phyloP scores from a whole-genome alignment of 1,284 basidiomycete species.

The Cutaneotrichosporon sp. region DNA sequence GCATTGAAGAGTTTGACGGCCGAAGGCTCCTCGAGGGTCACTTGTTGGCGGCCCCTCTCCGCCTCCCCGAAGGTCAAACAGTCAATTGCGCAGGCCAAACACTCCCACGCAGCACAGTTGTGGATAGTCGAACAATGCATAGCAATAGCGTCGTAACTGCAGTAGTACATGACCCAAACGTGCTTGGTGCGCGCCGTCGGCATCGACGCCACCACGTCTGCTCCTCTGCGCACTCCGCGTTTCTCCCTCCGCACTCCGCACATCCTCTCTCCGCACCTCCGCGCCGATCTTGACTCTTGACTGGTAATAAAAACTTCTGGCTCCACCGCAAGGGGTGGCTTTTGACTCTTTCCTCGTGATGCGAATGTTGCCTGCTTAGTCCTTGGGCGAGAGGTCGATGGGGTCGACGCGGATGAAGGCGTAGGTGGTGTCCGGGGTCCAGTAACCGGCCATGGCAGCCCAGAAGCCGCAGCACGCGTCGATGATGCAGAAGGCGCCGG shows the following conservation, averaged over 20 bases:
- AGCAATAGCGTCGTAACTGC: background rate
- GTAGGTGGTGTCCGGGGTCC: slow-evolving; percentile 25
- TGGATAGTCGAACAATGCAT: slow-evolving; percentile 1
- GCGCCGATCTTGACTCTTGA: background rate
- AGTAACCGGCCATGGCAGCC: slow-evolving; percentile 25
- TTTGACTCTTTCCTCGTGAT: background rate
- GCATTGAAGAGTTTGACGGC: too few relatives aligned
- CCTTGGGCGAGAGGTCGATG: slow-evolving; percentile 18
- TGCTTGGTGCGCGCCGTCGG: background rate
- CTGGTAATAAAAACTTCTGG: background rate
- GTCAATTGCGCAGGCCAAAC: background rate
- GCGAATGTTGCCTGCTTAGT: background rate
- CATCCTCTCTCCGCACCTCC: background rate
- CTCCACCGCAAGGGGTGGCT: background rate
- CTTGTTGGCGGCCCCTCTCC: background rate
- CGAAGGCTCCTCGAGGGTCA: too few relatives aligned
- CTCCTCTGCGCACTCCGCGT: background rate
- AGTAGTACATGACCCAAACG: background rate
- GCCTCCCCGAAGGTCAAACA: background rate
- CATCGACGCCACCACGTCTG: background rate
- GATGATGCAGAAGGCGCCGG: slow-evolving; percentile 18
- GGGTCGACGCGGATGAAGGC: slow-evolving; percentile 12
- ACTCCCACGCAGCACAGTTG: background rate
- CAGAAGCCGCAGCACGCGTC: slow-evolving; percentile 20
- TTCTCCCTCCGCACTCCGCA: too few relatives aligned